phyloP scores from a whole-genome alignment of 2,329 filamentous ascomycete genomes.

The Clarireedia paspali region DNA sequence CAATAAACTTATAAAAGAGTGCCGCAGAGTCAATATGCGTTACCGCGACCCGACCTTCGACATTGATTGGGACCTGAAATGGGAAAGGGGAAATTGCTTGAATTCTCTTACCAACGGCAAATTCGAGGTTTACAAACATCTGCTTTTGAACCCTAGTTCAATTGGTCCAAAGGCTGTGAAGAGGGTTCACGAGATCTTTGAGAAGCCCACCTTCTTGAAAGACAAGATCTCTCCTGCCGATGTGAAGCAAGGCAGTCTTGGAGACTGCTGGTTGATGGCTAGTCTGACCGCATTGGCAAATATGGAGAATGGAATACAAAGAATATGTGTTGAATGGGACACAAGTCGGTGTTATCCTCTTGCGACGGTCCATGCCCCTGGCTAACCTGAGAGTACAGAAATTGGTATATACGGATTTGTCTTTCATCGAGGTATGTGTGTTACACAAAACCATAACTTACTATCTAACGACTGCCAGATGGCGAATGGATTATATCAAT shows the following conservation, averaged over 20 bases:
- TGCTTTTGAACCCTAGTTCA: slow-evolving; percentile 39
- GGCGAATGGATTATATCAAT: slow-evolving; percentile 91
- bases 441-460: neutral
- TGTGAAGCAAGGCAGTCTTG: slow-evolving; percentile 69
- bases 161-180: slow-evolving; percentile 67
- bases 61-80: slow-evolving; percentile 47
- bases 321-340: slow-evolving; percentile 69
- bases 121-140: slow-evolving; percentile 43
- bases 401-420: slow-evolving; percentile 88
- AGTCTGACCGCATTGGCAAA: slow-evolving; percentile 71
- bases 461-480: slow-evolving; percentile 36
- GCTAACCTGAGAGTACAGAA: slow-evolving; percentile 24
- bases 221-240: slow-evolving; percentile 72
- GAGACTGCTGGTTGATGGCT: slow-evolving; percentile 83
- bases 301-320: slow-evolving; percentile 60
- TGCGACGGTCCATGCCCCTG: neutral
- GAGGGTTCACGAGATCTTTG: slow-evolving; percentile 68
- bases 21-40: slow-evolving; percentile 70
- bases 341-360: slow-evolving; percentile 31
- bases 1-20: slow-evolving; percentile 54
- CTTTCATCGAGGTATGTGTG: slow-evolving; percentile 52
- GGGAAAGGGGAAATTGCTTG: slow-evolving; percentile 29
- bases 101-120: slow-evolving; percentile 30
- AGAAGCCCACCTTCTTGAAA: slow-evolving; percentile 68
- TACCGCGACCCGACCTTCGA: slow-evolving; percentile 81